phyloP scores from a whole-genome alignment of 169 alveolate genomes.

The Plasmodium vinckei region DNA sequence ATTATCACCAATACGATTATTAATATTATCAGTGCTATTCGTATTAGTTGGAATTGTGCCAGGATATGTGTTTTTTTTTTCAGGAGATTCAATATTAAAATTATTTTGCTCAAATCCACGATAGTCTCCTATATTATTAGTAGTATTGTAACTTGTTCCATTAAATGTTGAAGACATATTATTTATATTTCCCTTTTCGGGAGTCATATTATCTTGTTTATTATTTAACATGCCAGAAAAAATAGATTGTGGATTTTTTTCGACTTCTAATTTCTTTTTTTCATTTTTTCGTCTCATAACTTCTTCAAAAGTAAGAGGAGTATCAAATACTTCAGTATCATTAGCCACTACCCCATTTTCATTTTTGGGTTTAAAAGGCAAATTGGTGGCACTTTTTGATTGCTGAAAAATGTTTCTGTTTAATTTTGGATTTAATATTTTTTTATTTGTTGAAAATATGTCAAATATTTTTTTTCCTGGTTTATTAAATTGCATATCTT shows the following conservation, averaged over 20 bases:
- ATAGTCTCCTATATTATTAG: background rate
- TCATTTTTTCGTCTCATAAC: constrained; percentile 77
- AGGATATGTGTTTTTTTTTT: too few relatives aligned
- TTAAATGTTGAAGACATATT: background rate
- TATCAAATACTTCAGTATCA: constrained; percentile 53
- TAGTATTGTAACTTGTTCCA: background rate
- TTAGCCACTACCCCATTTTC: constrained; percentile 6
- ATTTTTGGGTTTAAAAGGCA: constrained; percentile 30
- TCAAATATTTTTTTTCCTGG: constrained; percentile 57
- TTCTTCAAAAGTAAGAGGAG: constrained; percentile 74
- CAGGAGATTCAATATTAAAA: background rate
- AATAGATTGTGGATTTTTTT: constrained; percentile 8
- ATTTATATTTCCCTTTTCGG: background rate
- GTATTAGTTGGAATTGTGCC: too few relatives aligned
- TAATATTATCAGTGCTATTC: too few relatives aligned
- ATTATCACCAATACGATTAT: background rate
- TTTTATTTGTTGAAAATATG: constrained; percentile 41
- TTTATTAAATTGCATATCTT: constrained; percentile 61
- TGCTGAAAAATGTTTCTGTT: constrained; percentile 35
- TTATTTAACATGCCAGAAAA: background rate
- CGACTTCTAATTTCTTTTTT: constrained; percentile 33
- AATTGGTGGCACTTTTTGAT: constrained; percentile 16
- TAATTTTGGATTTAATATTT: constrained; percentile 12
- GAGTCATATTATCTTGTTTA: background rate
- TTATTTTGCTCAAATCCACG: background rate